Evolutionary conservation across 306 rosid species (phyloP).

Genomic region (Sicyos baderoa): DNA sequence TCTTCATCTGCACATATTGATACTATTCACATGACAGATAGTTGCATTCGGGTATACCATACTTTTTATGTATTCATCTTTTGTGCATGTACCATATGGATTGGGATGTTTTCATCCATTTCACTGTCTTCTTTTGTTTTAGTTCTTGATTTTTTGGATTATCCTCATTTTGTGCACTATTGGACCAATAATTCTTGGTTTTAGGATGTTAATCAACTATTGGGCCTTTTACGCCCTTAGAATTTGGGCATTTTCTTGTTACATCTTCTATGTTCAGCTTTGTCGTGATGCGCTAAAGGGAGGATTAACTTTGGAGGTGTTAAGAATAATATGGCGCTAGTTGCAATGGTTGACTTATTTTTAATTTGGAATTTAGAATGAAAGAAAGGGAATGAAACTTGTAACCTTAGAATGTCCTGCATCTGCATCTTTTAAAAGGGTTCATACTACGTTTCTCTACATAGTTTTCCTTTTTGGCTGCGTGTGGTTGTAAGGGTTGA

Average conservation of each 20-base stretch:
- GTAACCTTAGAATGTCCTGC: not conserved
- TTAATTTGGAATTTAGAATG: not conserved
- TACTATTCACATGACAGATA: conserved; percentile 51
- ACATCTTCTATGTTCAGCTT: not conserved
- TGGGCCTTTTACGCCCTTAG: not conserved
- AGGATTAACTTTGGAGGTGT: not conserved
- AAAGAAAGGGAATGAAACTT: not conserved
- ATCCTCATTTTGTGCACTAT: conserved; percentile 2
- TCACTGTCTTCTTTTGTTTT: not conserved
- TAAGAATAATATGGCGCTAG: not conserved
- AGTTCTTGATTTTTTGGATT: conserved; percentile 1
- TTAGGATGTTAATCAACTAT: not conserved
- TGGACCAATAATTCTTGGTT: not conserved
- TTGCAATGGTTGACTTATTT: not conserved
- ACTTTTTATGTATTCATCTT: not conserved
- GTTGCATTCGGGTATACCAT: conserved; percentile 52
- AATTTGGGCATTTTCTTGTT: not conserved
- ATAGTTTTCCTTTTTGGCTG: not conserved
- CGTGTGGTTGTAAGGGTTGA: not conserved
- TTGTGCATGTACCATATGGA: conserved; percentile 4
- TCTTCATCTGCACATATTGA: conserved; percentile 32
- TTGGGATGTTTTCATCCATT: not conserved
- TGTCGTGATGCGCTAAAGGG: not conserved
- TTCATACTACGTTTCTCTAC: not conserved
- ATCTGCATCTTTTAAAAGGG: not conserved